Evolutionary conservation across 768 basidiomycete genomes (phyloP), one percentile per base, ranked within the genome.

Genomic region (Roridomyces roridus): DNA sequence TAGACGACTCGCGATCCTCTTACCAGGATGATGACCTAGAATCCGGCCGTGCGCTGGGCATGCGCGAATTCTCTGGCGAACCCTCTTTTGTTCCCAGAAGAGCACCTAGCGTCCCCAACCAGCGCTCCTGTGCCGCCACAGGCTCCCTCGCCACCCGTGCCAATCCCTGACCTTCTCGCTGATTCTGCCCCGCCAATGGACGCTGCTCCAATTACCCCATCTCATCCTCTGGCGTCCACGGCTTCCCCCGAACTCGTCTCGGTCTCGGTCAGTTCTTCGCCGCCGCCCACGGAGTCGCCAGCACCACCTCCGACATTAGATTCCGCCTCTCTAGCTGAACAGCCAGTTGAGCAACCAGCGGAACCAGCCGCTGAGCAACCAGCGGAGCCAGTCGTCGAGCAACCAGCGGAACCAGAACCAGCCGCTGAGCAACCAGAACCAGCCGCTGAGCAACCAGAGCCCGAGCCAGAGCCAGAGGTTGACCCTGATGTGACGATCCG

Each of bases 11-110:
- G 10, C 77, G 77, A 36, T 74, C 76, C 15, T 73, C 75, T 4
- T 75, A 77, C 36, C 76, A 78, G 28, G 74, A 78, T 23, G 83
- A 84, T 57, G 83, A 84, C 55, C 66, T 84, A 11, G 84, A 85
- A 67, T 66, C 80, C 23, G 85, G 85, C 5, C 77, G 70, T 12
- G 68, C 74, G 31, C 63, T 62, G 17, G 74, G 73, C 6, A 74
- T 80, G 69, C 75, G 73, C 36, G 77, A 77, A 56, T 67, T 72
- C 12, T 29, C 67, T 26, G 50, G 51, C 34, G 65, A 68, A 25
- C 55, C 65, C 35, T 63, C 63, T 37, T 47, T 69, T 31, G 49
- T 64, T 31, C 64, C 74, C 14, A 57, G 39, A 23, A 67, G 60
- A 50, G 46, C 57, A 23, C 25, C 50, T 37, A 31, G 28, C 57